A percentile compares a stretch with the other conserved stretches of the same genome.
phyloP scores from a whole-genome alignment of 2,329 filamentous ascomycete species.

The Calonectria ilicicola region DNA sequence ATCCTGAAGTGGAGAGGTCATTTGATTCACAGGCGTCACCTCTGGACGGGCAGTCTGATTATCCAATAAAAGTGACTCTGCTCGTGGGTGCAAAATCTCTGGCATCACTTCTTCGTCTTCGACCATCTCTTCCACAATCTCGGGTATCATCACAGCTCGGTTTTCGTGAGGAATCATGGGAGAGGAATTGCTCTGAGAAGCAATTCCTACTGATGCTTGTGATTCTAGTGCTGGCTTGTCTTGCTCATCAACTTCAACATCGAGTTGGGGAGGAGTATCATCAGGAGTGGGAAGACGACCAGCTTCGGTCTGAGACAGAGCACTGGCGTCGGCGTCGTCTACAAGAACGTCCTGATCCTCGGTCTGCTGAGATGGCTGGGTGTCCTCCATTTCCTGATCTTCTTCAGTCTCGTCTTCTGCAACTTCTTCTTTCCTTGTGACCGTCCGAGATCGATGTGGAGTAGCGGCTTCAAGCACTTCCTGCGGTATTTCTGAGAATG shows the following conservation, averaged over 20 bases:
- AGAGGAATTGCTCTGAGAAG: slow-evolving; percentile 22
- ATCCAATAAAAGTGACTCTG: slow-evolving; percentile 23
- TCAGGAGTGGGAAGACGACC: slow-evolving; percentile 66
- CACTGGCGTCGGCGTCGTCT: slow-evolving; percentile 45
- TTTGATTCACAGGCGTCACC: slow-evolving; percentile 51
- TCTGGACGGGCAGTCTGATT: slow-evolving; percentile 37
- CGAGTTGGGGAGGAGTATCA: slow-evolving; percentile 58
- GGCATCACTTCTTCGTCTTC: slow-evolving; percentile 27
- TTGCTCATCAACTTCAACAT: slow-evolving; percentile 33
- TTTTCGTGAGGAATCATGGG: not conserved
- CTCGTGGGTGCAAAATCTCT: slow-evolving; percentile 22
- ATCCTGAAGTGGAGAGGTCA: slow-evolving; percentile 53
- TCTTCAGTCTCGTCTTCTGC: slow-evolving; percentile 7
- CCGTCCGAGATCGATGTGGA: slow-evolving; percentile 46
- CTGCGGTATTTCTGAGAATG: slow-evolving; percentile 68
- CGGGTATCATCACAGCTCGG: not conserved
- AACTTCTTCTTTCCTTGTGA: not conserved
- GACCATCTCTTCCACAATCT: slow-evolving; percentile 30
- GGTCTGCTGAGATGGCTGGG: not conserved
- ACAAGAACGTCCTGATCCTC: slow-evolving; percentile 20
- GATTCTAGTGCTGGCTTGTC: slow-evolving; percentile 34
- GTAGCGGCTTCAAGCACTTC: slow-evolving; percentile 63
- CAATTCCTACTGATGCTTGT: slow-evolving; percentile 18
- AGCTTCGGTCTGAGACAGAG: slow-evolving; percentile 52
- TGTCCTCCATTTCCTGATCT: slow-evolving; percentile 19